Evolutionary conservation across 169 alveolate species (phyloP), one percentile per base, ranked within the genome.

Genomic region (Pseudocohnilembus persalinus): DNA sequence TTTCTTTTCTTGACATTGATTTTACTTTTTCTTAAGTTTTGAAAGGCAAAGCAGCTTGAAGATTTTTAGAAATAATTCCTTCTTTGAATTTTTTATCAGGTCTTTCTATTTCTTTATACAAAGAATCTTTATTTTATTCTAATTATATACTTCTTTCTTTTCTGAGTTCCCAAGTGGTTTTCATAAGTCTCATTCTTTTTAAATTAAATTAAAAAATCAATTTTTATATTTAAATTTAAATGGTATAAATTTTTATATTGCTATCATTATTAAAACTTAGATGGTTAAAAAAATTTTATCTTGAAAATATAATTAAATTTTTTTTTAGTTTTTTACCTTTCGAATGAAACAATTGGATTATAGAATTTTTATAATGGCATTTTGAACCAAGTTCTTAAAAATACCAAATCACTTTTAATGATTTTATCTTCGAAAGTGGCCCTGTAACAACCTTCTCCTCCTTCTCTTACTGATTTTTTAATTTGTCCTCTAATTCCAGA

Each of bases 401-500:
- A 95, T 28, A 99, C 99, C 28, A 99, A 86, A 95, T 99, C 99
- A 74, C 99, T 97, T 93, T 97, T 93, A 73, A 97, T 88, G 63
- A 99, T 98, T 93, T 98, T 98, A 91, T 99, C 99, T 90, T 99
- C 99, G 90, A 99, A 99, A 24, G 99, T 98, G 29, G 99, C 99
- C 87, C 99, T 96, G 90, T 97, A 98, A 28, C 96, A 93, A 0
- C 99, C 99, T 29, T 95, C 97, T n/a, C 97, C 96, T 76, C 96
- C 96, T 73, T 92, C 89, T 81, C 95, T 97, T 1, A 94, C 86
- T 32, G 99, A 98, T 88, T 98, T 99, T 93, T 99, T 99, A 35
- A 99, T 97, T 75, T 98, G 97, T 1, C 99, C 99, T 81, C 99
- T 96, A 76, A 99, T 98, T 28, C 99, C 99, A 83, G 99, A 96